Conservation (phyloP, 176 grass and related monocot genomes). For the Tuctoria greenei region DNA sequence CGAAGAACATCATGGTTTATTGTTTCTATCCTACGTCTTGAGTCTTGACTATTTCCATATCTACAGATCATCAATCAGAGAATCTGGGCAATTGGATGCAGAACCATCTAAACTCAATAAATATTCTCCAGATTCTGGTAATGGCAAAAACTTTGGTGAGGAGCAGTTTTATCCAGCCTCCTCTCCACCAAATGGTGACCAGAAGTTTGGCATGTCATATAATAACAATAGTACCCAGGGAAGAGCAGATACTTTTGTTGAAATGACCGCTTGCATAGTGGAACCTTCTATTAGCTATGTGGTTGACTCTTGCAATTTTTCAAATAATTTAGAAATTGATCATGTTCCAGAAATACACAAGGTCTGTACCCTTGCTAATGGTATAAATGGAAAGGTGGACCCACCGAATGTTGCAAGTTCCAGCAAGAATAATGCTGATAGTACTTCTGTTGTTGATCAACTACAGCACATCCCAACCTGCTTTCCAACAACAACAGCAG, state of each 20-base stretch:
- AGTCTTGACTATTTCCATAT: conserved; percentile 26
- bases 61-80: conserved; percentile 53
- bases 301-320: conserved; percentile 46
- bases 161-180: conserved; percentile 54
- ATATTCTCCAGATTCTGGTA: conserved; percentile 44
- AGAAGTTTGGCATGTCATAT: conserved; percentile 66
- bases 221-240: conserved; percentile 56
- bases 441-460: conserved; percentile 29
- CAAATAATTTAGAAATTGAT: conserved; percentile 37
- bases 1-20: conserved; percentile 5
- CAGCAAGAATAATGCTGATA: conserved; percentile 20
- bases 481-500: not conserved
- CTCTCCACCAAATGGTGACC: conserved; percentile 45
- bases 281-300: conserved; percentile 61
- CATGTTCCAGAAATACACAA: conserved; percentile 23
- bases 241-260: conserved; percentile 46
- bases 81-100: conserved; percentile 35
- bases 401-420: conserved; percentile 27
- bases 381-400: conserved; percentile 31
- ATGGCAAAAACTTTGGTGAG: conserved; percentile 47
- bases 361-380: conserved; percentile 31
- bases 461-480: conserved; percentile 23
- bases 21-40: conserved; percentile 17
- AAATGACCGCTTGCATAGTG: conserved; percentile 49
- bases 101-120: conserved; percentile 48